Evolutionary conservation across 352 stramenopile genomes (phyloP).

Genomic region (Globisporangium uncinulatum): DNA sequence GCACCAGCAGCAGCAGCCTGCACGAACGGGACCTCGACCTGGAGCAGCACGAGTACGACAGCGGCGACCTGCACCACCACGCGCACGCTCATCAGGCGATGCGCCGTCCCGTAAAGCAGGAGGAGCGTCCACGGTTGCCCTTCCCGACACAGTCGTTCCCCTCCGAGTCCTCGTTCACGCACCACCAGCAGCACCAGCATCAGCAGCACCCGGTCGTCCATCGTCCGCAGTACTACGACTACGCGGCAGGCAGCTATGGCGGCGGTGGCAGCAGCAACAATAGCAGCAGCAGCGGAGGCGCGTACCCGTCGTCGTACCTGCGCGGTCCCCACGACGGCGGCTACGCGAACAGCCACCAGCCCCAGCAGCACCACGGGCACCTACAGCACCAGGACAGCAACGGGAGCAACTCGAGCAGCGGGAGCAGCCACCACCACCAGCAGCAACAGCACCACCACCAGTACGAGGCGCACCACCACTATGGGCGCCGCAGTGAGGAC

Average conservation of each 20-base stretch:
- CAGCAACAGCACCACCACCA: constrained; percentile 14
- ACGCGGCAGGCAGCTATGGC: constrained; percentile 9
- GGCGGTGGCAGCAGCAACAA: too few species aligned
- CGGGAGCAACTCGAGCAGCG: neutral
- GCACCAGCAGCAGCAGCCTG: constrained; percentile 1
- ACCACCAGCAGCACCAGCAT: constrained; percentile 20
- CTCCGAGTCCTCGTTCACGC: constrained; percentile 45
- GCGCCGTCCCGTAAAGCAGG: constrained; percentile 18
- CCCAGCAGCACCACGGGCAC: too few species aligned
- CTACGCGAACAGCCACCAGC: constrained; percentile 19
- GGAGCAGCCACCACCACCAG: constrained; percentile 4
- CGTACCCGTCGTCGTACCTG: constrained; percentile 35
- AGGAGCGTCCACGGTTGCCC: constrained; percentile 41
- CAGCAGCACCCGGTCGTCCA: constrained; percentile 14
- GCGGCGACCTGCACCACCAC: constrained; percentile 1
- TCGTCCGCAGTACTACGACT: constrained; percentile 23
- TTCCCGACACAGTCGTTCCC: constrained; percentile 60
- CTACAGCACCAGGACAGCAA: constrained; percentile 7
- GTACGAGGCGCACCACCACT: constrained; percentile 8
- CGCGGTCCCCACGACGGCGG: constrained; percentile 25
- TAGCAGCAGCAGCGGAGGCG: constrained; percentile 11
- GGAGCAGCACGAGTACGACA: constrained; percentile 18
- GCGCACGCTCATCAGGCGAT: constrained; percentile 1
- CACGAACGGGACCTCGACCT: constrained; percentile 21
- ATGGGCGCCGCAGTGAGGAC: neutral